Evolutionary conservation across 176 grass and related monocot genomes (phyloP).

Genomic region (Raddia guianensis): DNA sequence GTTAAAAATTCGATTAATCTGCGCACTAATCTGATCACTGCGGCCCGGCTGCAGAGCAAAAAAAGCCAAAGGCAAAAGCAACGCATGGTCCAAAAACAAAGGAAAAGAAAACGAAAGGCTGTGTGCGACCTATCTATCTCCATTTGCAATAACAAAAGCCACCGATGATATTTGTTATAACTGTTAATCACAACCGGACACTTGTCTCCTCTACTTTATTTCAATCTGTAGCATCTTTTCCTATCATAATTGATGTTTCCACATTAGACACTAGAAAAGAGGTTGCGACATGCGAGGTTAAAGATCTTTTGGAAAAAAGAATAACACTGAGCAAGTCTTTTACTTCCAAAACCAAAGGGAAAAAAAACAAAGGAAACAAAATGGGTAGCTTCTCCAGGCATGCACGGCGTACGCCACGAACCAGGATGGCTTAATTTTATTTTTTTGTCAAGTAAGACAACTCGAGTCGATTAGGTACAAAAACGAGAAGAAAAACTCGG

Average conservation of each 20-base stretch:
- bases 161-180: neutral
- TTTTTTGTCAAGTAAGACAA: neutral
- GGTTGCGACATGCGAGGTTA: neutral
- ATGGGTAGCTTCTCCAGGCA: neutral
- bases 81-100: neutral
- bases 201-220: neutral
- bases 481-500: neutral
- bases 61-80: slow-evolving; percentile 11
- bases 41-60: neutral
- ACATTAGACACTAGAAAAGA: neutral
- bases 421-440: neutral
- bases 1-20: neutral
- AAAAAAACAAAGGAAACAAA: neutral
- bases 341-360: no score
- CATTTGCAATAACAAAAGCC: neutral
- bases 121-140: neutral
- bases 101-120: neutral
- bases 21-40: neutral
- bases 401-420: neutral
- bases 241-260: neutral
- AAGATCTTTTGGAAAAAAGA: neutral
- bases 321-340: neutral
- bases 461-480: neutral
- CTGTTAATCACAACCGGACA: neutral
- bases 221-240: neutral